phyloP scores from a whole-genome alignment of 2,329 filamentous ascomycete species.

The Diplodia sapinea region DNA sequence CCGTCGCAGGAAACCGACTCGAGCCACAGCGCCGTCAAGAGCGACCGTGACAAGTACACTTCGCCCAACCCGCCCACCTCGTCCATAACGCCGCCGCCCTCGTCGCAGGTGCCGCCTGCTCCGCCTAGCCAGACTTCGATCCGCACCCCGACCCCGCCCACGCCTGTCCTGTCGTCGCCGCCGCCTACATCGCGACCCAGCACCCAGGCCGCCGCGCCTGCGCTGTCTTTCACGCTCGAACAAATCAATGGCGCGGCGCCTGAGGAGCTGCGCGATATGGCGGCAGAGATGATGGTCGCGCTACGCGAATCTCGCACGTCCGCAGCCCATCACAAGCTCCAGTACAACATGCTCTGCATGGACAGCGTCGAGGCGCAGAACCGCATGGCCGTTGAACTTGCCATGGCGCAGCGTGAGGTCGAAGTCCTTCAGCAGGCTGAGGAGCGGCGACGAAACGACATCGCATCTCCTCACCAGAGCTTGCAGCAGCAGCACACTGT shows the following conservation, averaged over 20 bases:
- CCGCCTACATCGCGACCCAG: slow-evolving; percentile 50
- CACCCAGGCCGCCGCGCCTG: slow-evolving; percentile 27
- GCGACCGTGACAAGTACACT: slow-evolving; percentile 38
- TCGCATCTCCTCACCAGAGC: slow-evolving; percentile 60
- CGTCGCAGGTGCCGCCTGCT: slow-evolving; percentile 60
- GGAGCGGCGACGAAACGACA: slow-evolving; percentile 65
- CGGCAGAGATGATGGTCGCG: slow-evolving; percentile 58
- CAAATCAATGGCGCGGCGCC: slow-evolving; percentile 60
- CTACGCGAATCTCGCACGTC: slow-evolving; percentile 77
- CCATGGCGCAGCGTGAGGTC: slow-evolving; percentile 87
- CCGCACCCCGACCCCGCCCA: slow-evolving; percentile 59
- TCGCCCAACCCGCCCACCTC: slow-evolving; percentile 52
- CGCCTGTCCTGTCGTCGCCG: slow-evolving; percentile 56
- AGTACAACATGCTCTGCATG: slow-evolving; percentile 82
- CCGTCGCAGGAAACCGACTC: slow-evolving; percentile 26
- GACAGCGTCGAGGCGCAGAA: slow-evolving; percentile 86
- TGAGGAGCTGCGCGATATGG: slow-evolving; percentile 60
- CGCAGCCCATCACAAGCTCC: slow-evolving; percentile 86
- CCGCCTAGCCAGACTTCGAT: slow-evolving; percentile 45
- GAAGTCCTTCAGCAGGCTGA: slow-evolving; percentile 80
- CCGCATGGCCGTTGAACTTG: slow-evolving; percentile 86
- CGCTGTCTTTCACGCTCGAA: slow-evolving; percentile 55
- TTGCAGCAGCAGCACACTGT: slow-evolving; percentile 54
- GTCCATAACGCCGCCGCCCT: slow-evolving; percentile 70
- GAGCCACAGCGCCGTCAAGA: slow-evolving; percentile 24